Conservation (phyloP, 306 rosid genomes). For the Vicia faba region DNA sequence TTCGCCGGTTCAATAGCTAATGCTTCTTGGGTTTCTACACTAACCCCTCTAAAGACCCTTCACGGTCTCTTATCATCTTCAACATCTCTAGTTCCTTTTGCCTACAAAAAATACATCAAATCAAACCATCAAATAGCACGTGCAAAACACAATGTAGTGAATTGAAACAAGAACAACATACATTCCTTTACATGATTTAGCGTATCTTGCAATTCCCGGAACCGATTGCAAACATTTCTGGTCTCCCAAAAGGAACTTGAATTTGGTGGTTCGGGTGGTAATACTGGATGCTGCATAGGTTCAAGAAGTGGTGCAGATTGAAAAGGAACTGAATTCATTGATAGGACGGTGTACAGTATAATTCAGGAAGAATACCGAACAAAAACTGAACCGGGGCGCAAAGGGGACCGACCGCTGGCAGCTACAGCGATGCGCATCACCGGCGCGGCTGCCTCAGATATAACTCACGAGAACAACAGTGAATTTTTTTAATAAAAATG, state of each 20-base stretch:
- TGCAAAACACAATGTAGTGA: too few relatives aligned
- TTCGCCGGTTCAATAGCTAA: conserved; percentile 63
- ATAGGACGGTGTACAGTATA: background rate
- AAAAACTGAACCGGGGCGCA: background rate
- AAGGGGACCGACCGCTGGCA: too few relatives aligned
- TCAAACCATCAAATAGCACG: conserved; percentile 13
- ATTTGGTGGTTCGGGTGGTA: conserved; percentile 56
- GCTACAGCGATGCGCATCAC: too few relatives aligned
- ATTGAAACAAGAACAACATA: conserved; percentile 31
- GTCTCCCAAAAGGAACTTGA: too few relatives aligned
- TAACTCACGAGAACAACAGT: too few relatives aligned
- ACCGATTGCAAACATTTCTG: conserved; percentile 50
- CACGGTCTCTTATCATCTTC: conserved; percentile 52
- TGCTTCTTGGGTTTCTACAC: conserved; percentile 63
- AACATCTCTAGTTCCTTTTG: conserved; percentile 73
- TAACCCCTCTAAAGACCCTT: conserved; percentile 45
- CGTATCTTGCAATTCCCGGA: conserved; percentile 61
- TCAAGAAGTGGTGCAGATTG: conserved; percentile 41
- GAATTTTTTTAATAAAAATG: too few relatives aligned
- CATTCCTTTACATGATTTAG: conserved; percentile 71
- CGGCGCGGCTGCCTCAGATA: too few relatives aligned
- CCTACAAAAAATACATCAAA: conserved; percentile 47
- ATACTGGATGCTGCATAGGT: conserved; percentile 46
- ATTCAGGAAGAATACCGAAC: background rate
- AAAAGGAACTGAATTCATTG: conserved; percentile 56